Base-by-base conservation (phyloP, 805 yeast species). In the Candida hispaniensis region DNA sequence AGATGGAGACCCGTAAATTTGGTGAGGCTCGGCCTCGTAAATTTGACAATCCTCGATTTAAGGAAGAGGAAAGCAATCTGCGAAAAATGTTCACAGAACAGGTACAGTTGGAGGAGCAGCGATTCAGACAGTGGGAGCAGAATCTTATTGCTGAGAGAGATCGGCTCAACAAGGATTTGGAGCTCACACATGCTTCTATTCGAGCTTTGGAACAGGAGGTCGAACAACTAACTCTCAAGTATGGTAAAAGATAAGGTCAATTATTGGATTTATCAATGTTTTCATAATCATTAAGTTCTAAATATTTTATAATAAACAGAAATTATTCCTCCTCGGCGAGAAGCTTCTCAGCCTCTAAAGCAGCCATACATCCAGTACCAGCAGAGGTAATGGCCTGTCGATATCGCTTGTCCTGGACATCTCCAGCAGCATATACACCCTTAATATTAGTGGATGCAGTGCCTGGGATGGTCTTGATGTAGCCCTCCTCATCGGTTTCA, bases 311-410 rank as follows among this genome's bases (percentile, higher is more conserved):
- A n/a, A n/a, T n/a, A n/a, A n/a, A n/a, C n/a, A n/a, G n/a, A n/a
- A n/a, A n/a, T n/a, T n/a, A 32, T 12, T 32, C 36, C 36, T 32
- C 36, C 41, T 80, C 93, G 28, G 88, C 63, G 43, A 86, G 57
- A 59, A 69, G 79, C 58, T 73, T 78, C 65, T 86, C 96, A 54
- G 88, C 82, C 52, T 91, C 97, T 43, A 91, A 71, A 42, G 94
- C 98, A 51, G 98, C 98, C 96, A 86, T 88, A 70, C 98, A 91
- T 45, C 98, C 98, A 44, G 94, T 71, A 55, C 98, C 98, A n/a
- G 98, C 98, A 58, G 96, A 85, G 25, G 98, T 91, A 55, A 91
- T 83, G 41, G 98, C 98, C 67, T 91, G 98, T 75, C 98, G 82
- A 64, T 88, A 91, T 58, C 72, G 73, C 60, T 82, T 78, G 63